phyloP scores from a whole-genome alignment of 768 basidiomycete genomes.

The Amanita molliuscula region DNA sequence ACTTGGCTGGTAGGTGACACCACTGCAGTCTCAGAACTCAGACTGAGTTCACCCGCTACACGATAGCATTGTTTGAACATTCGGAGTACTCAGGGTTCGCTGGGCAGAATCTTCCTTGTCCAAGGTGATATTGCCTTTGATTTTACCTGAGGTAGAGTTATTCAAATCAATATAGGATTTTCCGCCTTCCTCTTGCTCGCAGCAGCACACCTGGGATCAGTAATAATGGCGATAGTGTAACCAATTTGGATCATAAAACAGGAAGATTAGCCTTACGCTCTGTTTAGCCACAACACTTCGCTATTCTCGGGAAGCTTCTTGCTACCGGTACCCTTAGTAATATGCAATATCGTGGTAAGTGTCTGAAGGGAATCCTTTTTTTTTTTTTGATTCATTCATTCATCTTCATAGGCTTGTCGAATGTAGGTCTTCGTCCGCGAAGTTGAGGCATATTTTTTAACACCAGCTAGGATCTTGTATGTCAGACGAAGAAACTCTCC shows the following conservation, averaged over 20 bases:
- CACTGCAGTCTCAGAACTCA: neutral
- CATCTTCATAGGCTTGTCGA: slow-evolving; percentile 14
- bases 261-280: neutral
- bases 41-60: neutral
- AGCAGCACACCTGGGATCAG: slow-evolving; percentile 11
- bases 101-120: slow-evolving; percentile 14
- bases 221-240: slow-evolving; percentile 11
- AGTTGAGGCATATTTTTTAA: neutral
- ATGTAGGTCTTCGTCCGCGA: slow-evolving; percentile 10
- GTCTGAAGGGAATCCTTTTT: neutral
- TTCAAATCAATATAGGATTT: neutral
- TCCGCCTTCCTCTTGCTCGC: slow-evolving; percentile 7
- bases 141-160: neutral
- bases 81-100: slow-evolving; percentile 14
- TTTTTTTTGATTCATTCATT: neutral
- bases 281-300: neutral
- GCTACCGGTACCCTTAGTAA: slow-evolving; percentile 12
- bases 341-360: slow-evolving; percentile 15
- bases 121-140: slow-evolving; percentile 11
- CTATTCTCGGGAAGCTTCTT: slow-evolving; percentile 10
- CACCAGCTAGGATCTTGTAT: slow-evolving; percentile 10
- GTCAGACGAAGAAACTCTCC: slow-evolving; percentile 12
- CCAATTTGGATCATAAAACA: neutral
- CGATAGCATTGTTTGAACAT: slow-evolving; percentile 15
- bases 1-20: slow-evolving; percentile 11